phyloP scores from a whole-genome alignment of 306 rosid species.

The Castanea mollissima region DNA sequence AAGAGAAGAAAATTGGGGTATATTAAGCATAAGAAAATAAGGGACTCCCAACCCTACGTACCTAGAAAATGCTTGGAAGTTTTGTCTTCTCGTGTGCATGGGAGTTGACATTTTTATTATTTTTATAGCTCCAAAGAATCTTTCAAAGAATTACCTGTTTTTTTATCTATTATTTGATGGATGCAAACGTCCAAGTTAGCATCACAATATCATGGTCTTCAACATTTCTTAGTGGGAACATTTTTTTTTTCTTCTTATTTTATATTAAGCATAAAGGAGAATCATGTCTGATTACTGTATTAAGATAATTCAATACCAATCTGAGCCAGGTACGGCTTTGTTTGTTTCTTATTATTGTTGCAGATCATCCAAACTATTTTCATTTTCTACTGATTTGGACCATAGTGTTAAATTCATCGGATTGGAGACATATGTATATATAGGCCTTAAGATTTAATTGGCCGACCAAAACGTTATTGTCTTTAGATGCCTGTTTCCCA shows the following conservation, averaged over 20 bases:
- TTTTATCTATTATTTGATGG: conserved; percentile 34
- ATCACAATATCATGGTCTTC: conserved; percentile 25
- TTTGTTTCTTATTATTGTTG: conserved; percentile 13
- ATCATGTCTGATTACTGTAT: conserved; percentile 44
- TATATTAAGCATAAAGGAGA: conserved; percentile 37
- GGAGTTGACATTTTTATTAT: conserved; percentile 34
- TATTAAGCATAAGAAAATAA: not conserved
- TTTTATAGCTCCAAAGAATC: conserved; percentile 35
- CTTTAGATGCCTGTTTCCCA: conserved; percentile 1
- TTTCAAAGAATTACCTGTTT: conserved; percentile 33
- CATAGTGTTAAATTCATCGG: conserved; percentile 11
- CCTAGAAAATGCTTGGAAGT: conserved; percentile 19
- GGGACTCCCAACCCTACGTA: not conserved
- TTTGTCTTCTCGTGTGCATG: conserved; percentile 35
- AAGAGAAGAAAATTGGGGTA: not conserved
- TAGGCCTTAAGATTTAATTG: conserved; percentile 4
- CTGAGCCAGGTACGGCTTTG: conserved; percentile 3
- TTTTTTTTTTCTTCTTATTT: not conserved
- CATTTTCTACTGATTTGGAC: conserved; percentile 8
- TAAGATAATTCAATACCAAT: not conserved
- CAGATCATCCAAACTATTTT: conserved; percentile 13
- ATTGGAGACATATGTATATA: not conserved
- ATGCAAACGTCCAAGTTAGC: conserved; percentile 44
- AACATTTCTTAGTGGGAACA: not conserved
- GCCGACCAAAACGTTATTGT: not conserved